Conservation (phyloP, 2,329 filamentous ascomycete genomes). For the Cladosporium sp. region DNA sequence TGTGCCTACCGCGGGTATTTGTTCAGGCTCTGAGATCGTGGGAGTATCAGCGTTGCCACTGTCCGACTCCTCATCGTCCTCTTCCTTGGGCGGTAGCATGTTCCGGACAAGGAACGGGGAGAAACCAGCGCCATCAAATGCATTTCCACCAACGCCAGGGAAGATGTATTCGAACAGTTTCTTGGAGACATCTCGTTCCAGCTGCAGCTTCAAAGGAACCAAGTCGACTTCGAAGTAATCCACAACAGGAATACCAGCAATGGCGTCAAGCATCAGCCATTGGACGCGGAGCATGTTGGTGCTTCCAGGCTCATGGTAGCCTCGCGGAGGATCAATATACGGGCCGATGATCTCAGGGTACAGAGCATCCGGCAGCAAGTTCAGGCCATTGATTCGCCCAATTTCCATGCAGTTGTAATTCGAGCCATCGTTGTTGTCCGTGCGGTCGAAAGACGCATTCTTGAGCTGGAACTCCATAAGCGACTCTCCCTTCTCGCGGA, state of each 20-base stretch:
- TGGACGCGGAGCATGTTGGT: constrained; percentile 87
- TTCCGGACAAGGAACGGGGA: constrained; percentile 57
- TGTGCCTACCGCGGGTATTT: neutral
- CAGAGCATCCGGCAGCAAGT: constrained; percentile 80
- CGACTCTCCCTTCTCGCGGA: constrained; percentile 72
- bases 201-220: constrained; percentile 86
- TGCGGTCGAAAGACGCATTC: constrained; percentile 87
- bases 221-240: constrained; percentile 94
- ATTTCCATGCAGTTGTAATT: constrained; percentile 90
- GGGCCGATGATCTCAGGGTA: constrained; percentile 96
- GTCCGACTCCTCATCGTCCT: constrained; percentile 39
- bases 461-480: constrained; percentile 89
- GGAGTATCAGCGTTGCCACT: constrained; percentile 1
- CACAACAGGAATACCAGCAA: constrained; percentile 94
- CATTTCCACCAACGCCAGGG: constrained; percentile 62
- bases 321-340: constrained; percentile 62
- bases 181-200: constrained; percentile 88
- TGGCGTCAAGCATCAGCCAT: constrained; percentile 97
- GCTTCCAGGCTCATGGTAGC: constrained; percentile 53
- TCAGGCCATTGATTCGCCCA: constrained; percentile 79
- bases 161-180: constrained; percentile 97
- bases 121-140: constrained; percentile 47
- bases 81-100: constrained; percentile 41
- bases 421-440: constrained; percentile 93
- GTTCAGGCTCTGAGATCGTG: neutral